A percentile compares a stretch with the other conserved stretches of the same genome.
These are phyloP conservation scores for Epichloe baconii DNA, from an alignment of 2,329 filamentous ascomycete genomes.

Conservation along the genomic window DNA sequence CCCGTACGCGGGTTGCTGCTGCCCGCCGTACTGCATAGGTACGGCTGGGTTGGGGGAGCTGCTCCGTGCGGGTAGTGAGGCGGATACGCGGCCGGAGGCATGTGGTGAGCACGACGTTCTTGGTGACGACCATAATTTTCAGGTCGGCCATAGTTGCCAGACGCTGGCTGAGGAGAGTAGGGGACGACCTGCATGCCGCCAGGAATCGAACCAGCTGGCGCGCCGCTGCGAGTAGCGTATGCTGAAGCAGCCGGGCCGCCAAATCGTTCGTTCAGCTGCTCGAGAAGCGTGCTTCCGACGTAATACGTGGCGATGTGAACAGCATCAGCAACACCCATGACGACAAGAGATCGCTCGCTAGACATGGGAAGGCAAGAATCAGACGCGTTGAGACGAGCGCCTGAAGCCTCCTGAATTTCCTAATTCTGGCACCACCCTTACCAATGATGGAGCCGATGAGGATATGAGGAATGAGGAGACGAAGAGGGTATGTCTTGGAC, in stretches of 20 bases:
- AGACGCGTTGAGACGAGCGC: conserved; percentile 89
- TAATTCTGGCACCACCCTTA: conserved; percentile 89
- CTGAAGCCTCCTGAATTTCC: conserved; percentile 98
- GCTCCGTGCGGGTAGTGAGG: conserved; percentile 56
- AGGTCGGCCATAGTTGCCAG: conserved; percentile 82
- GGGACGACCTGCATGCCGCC: conserved; percentile 99
- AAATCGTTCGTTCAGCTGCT: conserved; percentile 94
- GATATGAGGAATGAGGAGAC: conserved; percentile 89
- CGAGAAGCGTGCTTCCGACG: conserved; percentile 91
- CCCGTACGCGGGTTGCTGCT: conserved; percentile 66
- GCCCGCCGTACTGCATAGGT: conserved; percentile 67
- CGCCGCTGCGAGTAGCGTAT: conserved; percentile 89
- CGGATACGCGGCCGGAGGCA: conserved; percentile 58
- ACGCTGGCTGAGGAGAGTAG: conserved; percentile 84
- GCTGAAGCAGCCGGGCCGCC: conserved; percentile 94
- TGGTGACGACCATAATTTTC: conserved; percentile 70
- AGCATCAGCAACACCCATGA: conserved; percentile 93
- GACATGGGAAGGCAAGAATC: conserved; percentile 90
- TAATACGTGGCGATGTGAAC: conserved; percentile 99
- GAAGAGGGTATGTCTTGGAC: conserved; percentile 94
- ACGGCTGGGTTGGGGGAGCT: conserved; percentile 50
- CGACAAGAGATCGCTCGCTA: conserved; percentile 92
- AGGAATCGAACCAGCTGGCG: conserved; percentile 82
- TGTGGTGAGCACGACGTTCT: conserved; percentile 59
- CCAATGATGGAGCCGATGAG: conserved; percentile 98